Evolutionary conservation across 129 eudicot genomes (phyloP).

Genomic region (Heracleum sosnowskyi): DNA sequence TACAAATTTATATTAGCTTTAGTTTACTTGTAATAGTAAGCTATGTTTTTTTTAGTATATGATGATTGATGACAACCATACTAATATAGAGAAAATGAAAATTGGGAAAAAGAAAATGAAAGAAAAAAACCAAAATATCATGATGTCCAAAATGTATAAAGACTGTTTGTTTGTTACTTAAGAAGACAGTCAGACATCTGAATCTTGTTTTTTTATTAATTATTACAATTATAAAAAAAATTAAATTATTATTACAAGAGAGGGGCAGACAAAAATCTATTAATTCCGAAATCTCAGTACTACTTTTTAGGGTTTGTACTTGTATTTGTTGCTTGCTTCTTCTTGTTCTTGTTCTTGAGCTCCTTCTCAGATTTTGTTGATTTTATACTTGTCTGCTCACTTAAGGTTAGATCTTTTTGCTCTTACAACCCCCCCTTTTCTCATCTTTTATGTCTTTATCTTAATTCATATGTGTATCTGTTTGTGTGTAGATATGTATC

Average conservation of each 20-base stretch:
- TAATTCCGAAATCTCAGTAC: neutral
- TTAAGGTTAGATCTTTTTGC: conserved; percentile 1
- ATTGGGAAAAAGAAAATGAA: neutral
- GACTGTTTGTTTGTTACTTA: neutral
- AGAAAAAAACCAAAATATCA: neutral
- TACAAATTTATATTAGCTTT: no score
- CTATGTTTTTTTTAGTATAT: no score
- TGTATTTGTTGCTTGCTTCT: no score
- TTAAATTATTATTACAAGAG: neutral
- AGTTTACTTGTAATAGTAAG: no score
- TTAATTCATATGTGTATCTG: neutral
- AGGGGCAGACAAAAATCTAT: conserved; percentile 4
- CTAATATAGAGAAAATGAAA: no score
- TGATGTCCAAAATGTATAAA: neutral
- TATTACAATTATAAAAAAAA: no score
- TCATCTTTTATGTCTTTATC: no score
- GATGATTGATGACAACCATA: no score
- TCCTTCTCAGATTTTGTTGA: neutral
- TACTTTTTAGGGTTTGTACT: neutral
- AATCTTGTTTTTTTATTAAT: neutral
- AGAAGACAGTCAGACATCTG: neutral
- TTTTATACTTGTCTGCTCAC: neutral
- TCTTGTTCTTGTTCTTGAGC: neutral
- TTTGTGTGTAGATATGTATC: neutral
- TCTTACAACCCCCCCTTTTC: neutral